A percentile compares a stretch with the other conserved stretches of the same genome.
Conservation (phyloP, 2,329 filamentous ascomycete species). For the Aspergillus bombycis region DNA sequence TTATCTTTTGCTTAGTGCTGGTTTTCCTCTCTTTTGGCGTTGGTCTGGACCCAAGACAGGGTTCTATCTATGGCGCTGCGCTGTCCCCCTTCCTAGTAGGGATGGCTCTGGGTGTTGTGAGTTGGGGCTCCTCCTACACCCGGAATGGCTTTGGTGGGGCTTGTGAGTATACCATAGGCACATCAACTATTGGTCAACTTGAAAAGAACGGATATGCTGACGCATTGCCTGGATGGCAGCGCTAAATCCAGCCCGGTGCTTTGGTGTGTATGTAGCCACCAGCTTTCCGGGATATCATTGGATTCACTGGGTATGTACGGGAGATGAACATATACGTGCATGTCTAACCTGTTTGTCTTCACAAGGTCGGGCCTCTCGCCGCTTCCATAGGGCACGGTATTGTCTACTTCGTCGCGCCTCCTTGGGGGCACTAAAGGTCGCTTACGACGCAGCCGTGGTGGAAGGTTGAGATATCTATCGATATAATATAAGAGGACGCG, state of each 20-base stretch:
- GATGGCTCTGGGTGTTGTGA: slow-evolving; percentile 40
- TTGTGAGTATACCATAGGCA: slow-evolving; percentile 21
- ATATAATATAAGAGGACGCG: neutral
- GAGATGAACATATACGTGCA: neutral
- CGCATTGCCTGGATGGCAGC: neutral
- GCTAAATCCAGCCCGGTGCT: slow-evolving; percentile 49
- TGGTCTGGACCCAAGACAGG: slow-evolving; percentile 58
- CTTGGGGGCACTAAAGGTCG: neutral
- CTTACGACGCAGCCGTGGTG: neutral
- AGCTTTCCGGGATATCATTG: slow-evolving; percentile 41
- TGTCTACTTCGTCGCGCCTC: neutral
- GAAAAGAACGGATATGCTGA: neutral
- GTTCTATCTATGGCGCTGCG: slow-evolving; percentile 53
- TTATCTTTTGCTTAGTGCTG: slow-evolving; percentile 49
- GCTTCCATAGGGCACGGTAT: neutral
- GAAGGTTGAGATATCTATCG: neutral
- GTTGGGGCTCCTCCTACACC: slow-evolving; percentile 43
- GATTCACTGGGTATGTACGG: slow-evolving; percentile 39
- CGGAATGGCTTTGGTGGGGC: slow-evolving; percentile 48
- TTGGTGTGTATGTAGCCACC: slow-evolving; percentile 49
- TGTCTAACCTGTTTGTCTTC: neutral
- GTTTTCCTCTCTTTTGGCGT: slow-evolving; percentile 57
- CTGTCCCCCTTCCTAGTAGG: slow-evolving; percentile 55
- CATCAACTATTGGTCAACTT: neutral
- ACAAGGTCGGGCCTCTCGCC: neutral